phyloP scores from a whole-genome alignment of 495 filamentous ascomycete genomes.

The Parachaetomium inaequale region DNA sequence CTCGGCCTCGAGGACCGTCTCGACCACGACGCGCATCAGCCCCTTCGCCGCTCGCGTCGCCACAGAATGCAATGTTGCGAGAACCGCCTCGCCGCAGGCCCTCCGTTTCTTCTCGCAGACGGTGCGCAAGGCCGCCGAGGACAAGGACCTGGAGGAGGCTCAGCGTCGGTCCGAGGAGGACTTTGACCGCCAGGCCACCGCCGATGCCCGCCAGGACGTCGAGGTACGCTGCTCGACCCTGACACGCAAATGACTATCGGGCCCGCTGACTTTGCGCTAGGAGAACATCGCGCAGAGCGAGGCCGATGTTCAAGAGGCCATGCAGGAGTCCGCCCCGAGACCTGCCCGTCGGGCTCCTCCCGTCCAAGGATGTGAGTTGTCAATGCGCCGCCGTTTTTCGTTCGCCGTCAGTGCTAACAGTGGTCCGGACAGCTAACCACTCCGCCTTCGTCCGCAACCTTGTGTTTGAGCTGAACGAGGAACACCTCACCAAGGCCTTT shows the following conservation, averaged over 20 bases:
- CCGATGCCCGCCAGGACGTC: conserved; percentile 6
- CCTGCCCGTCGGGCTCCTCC: neutral
- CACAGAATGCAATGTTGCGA: conserved; percentile 23
- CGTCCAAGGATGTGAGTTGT: neutral
- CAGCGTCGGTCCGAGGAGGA: conserved; percentile 13
- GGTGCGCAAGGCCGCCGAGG: conserved; percentile 16
- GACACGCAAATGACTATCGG: no score
- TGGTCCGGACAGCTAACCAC: neutral
- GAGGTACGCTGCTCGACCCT: neutral
- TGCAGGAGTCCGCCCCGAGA: conserved; percentile 5
- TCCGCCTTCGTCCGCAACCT: conserved; percentile 79
- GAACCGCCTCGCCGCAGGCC: conserved; percentile 23
- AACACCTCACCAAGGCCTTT: conserved; percentile 66
- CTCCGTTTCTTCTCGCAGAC: conserved; percentile 40
- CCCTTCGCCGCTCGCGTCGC: conserved; percentile 29
- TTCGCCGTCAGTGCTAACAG: neutral
- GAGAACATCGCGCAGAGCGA: conserved; percentile 8
- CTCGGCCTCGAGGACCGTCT: conserved; percentile 44
- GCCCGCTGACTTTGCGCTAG: neutral
- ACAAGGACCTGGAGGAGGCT: conserved; percentile 29
- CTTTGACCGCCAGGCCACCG: conserved; percentile 2
- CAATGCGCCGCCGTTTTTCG: neutral
- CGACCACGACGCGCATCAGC: conserved; percentile 40
- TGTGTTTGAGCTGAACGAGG: conserved; percentile 73
- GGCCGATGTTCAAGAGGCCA: conserved; percentile 20